Evolutionary conservation across 306 rosid species (phyloP), one percentile per base, ranked within the genome.

Genomic region (Biancaea sappan): DNA sequence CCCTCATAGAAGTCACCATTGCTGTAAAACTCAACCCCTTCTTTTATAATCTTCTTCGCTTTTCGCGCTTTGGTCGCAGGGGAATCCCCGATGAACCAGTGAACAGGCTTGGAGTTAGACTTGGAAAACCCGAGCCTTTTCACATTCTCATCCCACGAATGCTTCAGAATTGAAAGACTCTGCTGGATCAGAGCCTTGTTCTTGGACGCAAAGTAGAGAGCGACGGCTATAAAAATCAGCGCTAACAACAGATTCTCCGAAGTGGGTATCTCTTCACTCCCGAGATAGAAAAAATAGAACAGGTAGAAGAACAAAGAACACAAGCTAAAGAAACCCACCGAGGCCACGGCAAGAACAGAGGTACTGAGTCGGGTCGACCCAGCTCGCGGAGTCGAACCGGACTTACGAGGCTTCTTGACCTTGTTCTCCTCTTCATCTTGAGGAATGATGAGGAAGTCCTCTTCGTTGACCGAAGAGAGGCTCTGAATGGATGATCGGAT

Each of bases 1-100:
- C 99, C 99, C 78, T 95, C 99, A 74, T 95, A 95, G 75, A 88
- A 87, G 69, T 95, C 98, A 22, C 99, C 99, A 82, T 92, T 95
- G 82, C 98, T 92, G 88, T 92, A 95, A 59, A 92, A 87, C 82
- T 92, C 99, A 5, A 92, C 98, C 1, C 99, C 99, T 76, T 95
- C 99, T 51, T 91, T 80, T 22, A 83, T 80, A 29, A 84, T 82
- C 73, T 83, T 80, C 76, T 46, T 52, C 66, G 68, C 81, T 40
- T 51, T 84, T 14, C 14, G 58, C 28, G 57, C 41, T 28, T 64
- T 81, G 8, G 34, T 51, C 0, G 72, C 44, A 54, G 52, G 84
- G 3, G 89, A 61, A 62, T 83, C 93, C 13, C 99, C 99, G 29
- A 92, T 95, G 85, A 85, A 89, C 99, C 99, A 95, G 67, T 87